Evolutionary conservation across 1,284 basidiomycete genomes (phyloP).

Genomic region (Kwoniella shivajii): DNA sequence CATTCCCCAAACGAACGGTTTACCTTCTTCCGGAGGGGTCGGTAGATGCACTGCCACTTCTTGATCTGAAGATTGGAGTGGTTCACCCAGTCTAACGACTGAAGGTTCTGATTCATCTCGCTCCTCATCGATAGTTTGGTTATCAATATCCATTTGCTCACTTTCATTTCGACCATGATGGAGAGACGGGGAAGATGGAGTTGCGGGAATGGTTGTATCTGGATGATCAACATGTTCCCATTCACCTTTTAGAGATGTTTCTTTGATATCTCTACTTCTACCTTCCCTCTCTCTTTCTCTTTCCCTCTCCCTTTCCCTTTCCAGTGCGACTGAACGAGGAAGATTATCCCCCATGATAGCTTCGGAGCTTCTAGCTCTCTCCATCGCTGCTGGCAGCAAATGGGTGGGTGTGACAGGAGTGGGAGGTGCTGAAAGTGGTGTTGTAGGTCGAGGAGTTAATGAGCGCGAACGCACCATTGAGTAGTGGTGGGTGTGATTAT

Average conservation of each 20-base stretch:
- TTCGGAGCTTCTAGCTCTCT: conserved; percentile 47
- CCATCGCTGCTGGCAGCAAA: conserved; percentile 42
- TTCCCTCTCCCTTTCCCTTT: no score
- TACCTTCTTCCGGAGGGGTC: conserved; percentile 11
- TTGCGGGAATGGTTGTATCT: neutral
- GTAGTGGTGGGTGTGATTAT: conserved; percentile 17
- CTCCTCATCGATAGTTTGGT: neutral
- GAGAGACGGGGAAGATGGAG: neutral
- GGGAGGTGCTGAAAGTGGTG: conserved; percentile 47
- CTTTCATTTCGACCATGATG: conserved; percentile 5
- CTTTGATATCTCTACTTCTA: conserved; percentile 23
- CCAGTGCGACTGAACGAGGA: no score
- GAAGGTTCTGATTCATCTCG: conserved; percentile 5
- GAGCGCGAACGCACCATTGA: conserved; percentile 26
- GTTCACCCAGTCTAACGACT: conserved; percentile 6
- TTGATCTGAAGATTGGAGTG: conserved; percentile 4
- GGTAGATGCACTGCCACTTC: conserved; percentile 17
- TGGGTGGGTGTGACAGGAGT: conserved; percentile 50
- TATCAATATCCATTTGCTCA: conserved; percentile 31
- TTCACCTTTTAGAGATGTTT: conserved; percentile 22
- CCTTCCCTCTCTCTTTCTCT: conserved; percentile 19
- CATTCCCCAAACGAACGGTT: conserved; percentile 48
- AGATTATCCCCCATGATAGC: conserved; percentile 7
- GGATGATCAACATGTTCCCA: conserved; percentile 18
- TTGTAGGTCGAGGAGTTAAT: conserved; percentile 23